phyloP scores from a whole-genome alignment of 768 basidiomycete species.

The Hemileccinum impolitum region DNA sequence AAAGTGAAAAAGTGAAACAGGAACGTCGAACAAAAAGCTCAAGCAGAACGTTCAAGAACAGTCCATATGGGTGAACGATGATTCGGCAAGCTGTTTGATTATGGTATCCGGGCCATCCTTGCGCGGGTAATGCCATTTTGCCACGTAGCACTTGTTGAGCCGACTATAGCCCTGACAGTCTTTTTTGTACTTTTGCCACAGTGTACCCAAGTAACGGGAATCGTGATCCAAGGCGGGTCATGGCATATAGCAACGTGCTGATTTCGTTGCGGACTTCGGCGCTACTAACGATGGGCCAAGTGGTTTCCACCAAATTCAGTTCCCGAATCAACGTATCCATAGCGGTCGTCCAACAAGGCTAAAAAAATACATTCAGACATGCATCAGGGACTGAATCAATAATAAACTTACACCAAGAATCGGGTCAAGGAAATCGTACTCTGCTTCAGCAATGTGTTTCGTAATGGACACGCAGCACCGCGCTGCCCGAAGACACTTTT shows the following conservation, averaged over 20 bases:
- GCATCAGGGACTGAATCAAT: neutral
- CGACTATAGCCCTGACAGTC: conserved; percentile 28
- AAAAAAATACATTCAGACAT: conserved; percentile 4
- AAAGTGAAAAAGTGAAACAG: conserved; percentile 1
- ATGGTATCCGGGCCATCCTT: neutral
- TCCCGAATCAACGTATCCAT: conserved; percentile 67
- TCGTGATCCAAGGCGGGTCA: conserved; percentile 55
- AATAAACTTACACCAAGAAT: conserved; percentile 62
- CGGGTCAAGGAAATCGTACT: conserved; percentile 73
- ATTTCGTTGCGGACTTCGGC: conserved; percentile 63
- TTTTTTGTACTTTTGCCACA: conserved; percentile 30
- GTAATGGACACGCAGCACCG: conserved; percentile 56
- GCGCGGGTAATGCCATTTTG: neutral
- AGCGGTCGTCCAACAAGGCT: conserved; percentile 72
- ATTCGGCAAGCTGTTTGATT: neutral
- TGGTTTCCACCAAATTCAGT: conserved; percentile 56
- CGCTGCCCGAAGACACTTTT: conserved; percentile 65
- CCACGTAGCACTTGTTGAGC: conserved; percentile 1
- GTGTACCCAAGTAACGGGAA: conserved; percentile 54
- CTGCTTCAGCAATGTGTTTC: conserved; percentile 59
- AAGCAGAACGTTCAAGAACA: conserved; percentile 7
- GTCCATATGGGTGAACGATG: conserved; percentile 8
- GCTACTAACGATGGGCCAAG: conserved; percentile 59
- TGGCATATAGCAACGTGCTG: conserved; percentile 56
- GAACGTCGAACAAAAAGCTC: conserved; percentile 3